Evolutionary conservation across 2,329 filamentous ascomycete species (phyloP), one percentile per base, ranked within the genome.

Genomic region (Westerdykella sp.): DNA sequence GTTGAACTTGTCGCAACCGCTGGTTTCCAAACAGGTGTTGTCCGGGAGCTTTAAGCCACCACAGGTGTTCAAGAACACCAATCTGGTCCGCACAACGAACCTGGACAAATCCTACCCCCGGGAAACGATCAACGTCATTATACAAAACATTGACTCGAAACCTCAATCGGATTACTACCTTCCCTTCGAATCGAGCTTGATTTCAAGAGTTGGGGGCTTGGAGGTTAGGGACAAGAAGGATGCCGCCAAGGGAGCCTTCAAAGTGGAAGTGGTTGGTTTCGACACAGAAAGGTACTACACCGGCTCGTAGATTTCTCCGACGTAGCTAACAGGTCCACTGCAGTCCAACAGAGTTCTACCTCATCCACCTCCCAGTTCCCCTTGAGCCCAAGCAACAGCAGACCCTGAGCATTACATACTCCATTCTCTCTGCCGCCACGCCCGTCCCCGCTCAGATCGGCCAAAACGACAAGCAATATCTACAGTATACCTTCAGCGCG

Each of bases 191-290:
- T 74, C 83, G 46, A 78, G 83, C 50, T 75, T 87, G 68, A 79
- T 95, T 58, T 78, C 80, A 51, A 83, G 79, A 52, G 73, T 97
- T 49, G 93, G 91, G 52, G 88, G 85, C 32, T 72, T 98, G 45
- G 90, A 97, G 71, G 93, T 90, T 42, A 87, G 85, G 73, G 88
- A 97, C 68, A 93, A 90, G 76, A 95, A 95, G 69, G 79, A 89
- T 51, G 69, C 78, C 30, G 77, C 75, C 41, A 76, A 80, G 53
- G 79, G 77, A 11, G 74, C 78, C 28, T 95, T 96, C 66, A 68
- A 71, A 39, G 81, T 84, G 34, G 82, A 87, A 53, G 71, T 79
- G 41, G 81, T 86, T 13, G 84, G 75, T 57, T 73, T 76, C 54
- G 72, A 78, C 59, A 54, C 63, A 13, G 64, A 70, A 63, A 80